Percentiles rank a stretch among this genome's conserved stretches.
Conservation (phyloP, 495 filamentous ascomycete species). For the Rusavskia elegans region DNA sequence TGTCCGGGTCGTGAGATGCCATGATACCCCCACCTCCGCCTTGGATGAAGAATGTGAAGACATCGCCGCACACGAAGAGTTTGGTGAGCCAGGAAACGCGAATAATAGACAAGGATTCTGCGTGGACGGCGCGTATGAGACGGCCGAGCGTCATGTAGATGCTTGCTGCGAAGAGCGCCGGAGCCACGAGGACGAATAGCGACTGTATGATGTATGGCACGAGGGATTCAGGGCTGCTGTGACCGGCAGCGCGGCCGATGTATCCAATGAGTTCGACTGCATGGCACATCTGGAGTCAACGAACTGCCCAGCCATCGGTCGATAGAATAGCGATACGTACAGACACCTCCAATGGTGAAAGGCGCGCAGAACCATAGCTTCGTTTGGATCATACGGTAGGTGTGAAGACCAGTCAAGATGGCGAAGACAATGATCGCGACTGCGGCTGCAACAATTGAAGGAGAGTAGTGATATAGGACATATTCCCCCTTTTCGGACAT, state of each 20-base stretch:
- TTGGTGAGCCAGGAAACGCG: conserved; percentile 28
- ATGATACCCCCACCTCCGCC: conserved; percentile 32
- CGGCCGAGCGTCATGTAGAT: conserved; percentile 21
- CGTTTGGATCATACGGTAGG: conserved; percentile 27
- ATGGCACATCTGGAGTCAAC: background rate
- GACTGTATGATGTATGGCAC: conserved; percentile 23
- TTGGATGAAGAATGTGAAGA: conserved; percentile 33
- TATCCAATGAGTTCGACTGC: conserved; percentile 32
- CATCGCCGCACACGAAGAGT: conserved; percentile 33
- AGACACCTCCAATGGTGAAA: conserved; percentile 35
- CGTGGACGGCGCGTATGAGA: conserved; percentile 14
- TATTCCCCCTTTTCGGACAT: background rate
- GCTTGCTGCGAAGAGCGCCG: conserved; percentile 21
- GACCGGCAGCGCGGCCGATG: conserved; percentile 22
- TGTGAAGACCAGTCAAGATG: conserved; percentile 27
- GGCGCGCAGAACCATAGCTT: conserved; percentile 47
- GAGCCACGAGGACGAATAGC: conserved; percentile 20
- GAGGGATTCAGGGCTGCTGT: conserved; percentile 1
- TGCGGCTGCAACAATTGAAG: conserved; percentile 29
- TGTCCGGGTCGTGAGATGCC: conserved; percentile 20
- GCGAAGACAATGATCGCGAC: conserved; percentile 35
- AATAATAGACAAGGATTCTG: conserved; percentile 21
- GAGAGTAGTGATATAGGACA: conserved; percentile 22
- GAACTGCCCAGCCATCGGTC: background rate
- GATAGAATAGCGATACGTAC: background rate